A percentile compares a stretch with the other conserved stretches of the same genome.
These are phyloP conservation scores for Aquilaria malaccensis DNA, from an alignment of 345 rosid species.

Conservation along the genomic window DNA sequence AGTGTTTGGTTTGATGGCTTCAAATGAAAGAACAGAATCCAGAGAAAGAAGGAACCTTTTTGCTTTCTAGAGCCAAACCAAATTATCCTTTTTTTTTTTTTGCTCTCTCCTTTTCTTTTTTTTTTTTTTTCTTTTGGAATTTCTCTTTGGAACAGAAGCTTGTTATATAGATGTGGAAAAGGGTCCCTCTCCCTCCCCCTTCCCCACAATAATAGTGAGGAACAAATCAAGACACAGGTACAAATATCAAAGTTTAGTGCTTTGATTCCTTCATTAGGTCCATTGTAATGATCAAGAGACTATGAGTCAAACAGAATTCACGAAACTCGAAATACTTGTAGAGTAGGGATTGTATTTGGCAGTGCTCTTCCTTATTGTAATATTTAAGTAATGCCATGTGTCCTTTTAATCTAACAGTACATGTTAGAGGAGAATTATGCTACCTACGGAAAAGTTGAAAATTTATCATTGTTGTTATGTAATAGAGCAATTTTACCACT, in stretches of 20 bases:
- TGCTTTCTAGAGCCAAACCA: constrained; percentile 5
- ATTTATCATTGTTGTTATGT: no score
- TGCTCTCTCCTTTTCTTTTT: not conserved
- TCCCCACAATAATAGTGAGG: constrained; percentile 2
- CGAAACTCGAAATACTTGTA: constrained; percentile 22
- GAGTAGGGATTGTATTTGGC: no score
- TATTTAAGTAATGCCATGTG: no score
- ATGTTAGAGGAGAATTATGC: no score
- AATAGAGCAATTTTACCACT: no score
- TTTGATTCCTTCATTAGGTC: constrained; percentile 21
- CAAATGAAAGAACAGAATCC: no score
- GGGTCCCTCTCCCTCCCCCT: not conserved
- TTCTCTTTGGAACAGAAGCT: not conserved
- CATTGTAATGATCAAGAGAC: constrained; percentile 1
- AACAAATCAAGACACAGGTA: constrained; percentile 21
- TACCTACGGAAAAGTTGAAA: no score
- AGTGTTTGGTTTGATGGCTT: no score
- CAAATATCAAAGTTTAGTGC: constrained; percentile 33
- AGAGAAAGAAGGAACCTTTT: not conserved
- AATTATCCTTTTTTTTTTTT: not conserved
- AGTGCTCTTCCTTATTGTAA: no score
- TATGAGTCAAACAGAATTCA: constrained; percentile 13
- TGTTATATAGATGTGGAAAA: constrained; percentile 13
- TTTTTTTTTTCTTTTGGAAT: no score
- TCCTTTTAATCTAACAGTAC: no score